Evolutionary conservation across 768 basidiomycete genomes (phyloP).

Genomic region (Harrya chromipes): DNA sequence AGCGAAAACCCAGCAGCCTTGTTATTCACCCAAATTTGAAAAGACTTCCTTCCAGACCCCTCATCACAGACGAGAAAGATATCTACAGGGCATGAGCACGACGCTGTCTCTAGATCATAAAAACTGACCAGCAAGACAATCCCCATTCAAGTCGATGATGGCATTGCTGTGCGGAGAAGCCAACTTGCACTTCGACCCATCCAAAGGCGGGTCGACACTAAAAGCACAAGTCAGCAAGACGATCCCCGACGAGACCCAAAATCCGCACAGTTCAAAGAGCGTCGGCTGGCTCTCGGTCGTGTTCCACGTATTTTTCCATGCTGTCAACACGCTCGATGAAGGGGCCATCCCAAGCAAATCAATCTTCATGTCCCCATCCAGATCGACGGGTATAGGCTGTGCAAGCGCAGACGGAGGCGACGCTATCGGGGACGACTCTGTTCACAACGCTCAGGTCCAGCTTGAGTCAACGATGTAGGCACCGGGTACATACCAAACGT

Average conservation of each 20-base stretch:
- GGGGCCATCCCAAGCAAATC: slow-evolving; percentile 75
- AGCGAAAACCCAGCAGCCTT: slow-evolving; percentile 73
- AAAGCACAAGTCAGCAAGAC: slow-evolving; percentile 3
- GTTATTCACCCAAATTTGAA: slow-evolving; percentile 92
- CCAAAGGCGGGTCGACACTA: slow-evolving; percentile 60
- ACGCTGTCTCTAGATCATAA: neutral
- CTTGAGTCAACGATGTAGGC: neutral
- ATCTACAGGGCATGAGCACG: slow-evolving; percentile 44
- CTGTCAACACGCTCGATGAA: slow-evolving; percentile 43
- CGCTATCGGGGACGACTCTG: slow-evolving; percentile 39
- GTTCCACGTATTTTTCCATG: slow-evolving; percentile 85
- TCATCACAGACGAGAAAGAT: slow-evolving; percentile 86
- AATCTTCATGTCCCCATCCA: slow-evolving; percentile 85
- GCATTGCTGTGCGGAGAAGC: slow-evolving; percentile 93
- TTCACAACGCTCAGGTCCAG: neutral
- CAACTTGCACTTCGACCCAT: slow-evolving; percentile 66
- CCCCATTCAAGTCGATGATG: slow-evolving; percentile 90
- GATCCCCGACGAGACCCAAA: neutral
- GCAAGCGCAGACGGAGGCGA: slow-evolving; percentile 63
- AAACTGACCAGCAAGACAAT: slow-evolving; percentile 80
- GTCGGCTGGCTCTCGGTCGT: slow-evolving; percentile 46
- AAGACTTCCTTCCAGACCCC: slow-evolving; percentile 53
- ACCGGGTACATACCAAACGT: slow-evolving; percentile 56
- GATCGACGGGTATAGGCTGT: slow-evolving; percentile 86
- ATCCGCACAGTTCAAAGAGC: slow-evolving; percentile 66